Conservation (phyloP, 1,284 basidiomycete species). For the Heterobasidion parviporum region DNA sequence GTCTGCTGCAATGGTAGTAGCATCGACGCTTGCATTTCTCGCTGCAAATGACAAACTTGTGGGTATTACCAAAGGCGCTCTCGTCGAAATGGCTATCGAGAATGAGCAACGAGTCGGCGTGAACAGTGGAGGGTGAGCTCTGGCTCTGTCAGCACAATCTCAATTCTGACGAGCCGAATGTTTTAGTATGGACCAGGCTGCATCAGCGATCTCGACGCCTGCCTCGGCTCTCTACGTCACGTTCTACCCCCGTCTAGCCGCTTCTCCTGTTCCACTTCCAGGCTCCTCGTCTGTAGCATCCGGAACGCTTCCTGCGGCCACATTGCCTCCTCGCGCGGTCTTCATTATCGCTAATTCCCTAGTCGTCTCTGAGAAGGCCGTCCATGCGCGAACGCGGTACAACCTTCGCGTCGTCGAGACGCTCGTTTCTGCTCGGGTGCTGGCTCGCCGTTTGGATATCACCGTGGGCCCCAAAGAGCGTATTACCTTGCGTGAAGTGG, state of each 20-base stretch:
- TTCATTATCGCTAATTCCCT: conserved; percentile 83
- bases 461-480: conserved; percentile 33
- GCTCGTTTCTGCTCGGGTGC: conserved; percentile 67
- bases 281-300: conserved; percentile 19
- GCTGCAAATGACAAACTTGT: conserved; percentile 63
- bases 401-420: conserved; percentile 87
- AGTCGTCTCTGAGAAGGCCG: conserved; percentile 76
- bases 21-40: conserved; percentile 72
- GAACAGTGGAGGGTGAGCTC: conserved; percentile 64
- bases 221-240: conserved; percentile 71
- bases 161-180: neutral
- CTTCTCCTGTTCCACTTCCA: conserved; percentile 56
- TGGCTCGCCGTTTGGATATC: conserved; percentile 51
- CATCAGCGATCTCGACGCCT: conserved; percentile 66
- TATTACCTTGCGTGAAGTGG: conserved; percentile 32
- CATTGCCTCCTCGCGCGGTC: conserved; percentile 35
- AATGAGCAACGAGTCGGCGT: conserved; percentile 81
- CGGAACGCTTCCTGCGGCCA: neutral
- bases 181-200: conserved; percentile 74
- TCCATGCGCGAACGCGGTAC: conserved; percentile 66
- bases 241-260: conserved; percentile 71
- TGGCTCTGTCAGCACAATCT: neutral
- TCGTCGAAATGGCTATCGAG: conserved; percentile 72
- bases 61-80: conserved; percentile 55
- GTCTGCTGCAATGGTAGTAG: conserved; percentile 75